A percentile compares a stretch with the other conserved stretches of the same genome.
These are phyloP conservation scores for Echinosophora koreensis DNA, from an alignment of 306 rosid genomes.

Conservation along the genomic window DNA sequence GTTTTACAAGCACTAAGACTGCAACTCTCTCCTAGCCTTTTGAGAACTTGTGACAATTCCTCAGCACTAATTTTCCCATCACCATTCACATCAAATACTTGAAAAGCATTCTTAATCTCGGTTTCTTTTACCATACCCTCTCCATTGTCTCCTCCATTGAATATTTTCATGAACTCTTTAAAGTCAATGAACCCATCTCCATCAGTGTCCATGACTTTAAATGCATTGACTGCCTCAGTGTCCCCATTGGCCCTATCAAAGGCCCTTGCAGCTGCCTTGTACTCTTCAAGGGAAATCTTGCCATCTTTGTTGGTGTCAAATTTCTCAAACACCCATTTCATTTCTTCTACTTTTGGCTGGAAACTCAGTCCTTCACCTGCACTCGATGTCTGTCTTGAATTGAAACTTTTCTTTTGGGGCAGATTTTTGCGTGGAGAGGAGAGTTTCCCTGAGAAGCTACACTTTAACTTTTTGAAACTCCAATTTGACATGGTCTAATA, in stretches of 20 bases:
- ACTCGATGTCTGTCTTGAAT: constrained; percentile 36
- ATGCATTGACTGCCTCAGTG: constrained; percentile 60
- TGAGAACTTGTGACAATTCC: constrained; percentile 68
- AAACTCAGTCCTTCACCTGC: constrained; percentile 28
- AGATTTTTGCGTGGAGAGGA: constrained; percentile 38
- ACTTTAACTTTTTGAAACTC: constrained; percentile 58
- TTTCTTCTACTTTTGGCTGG: constrained; percentile 63
- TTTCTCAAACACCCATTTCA: constrained; percentile 77
- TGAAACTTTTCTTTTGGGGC: constrained; percentile 47
- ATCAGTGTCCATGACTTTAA: constrained; percentile 65
- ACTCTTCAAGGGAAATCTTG: constrained; percentile 70
- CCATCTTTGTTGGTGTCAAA: constrained; percentile 80
- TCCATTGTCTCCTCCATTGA: constrained; percentile 53
- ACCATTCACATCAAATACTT: constrained; percentile 76
- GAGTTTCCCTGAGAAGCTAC: constrained; percentile 50
- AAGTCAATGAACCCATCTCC: constrained; percentile 78
- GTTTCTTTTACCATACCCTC: constrained; percentile 51
- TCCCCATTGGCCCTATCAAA: constrained; percentile 57
- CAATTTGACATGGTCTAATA: constrained; percentile 45
- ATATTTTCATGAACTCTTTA: constrained; percentile 71
- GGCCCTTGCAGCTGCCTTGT: constrained; percentile 62
- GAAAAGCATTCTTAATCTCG: constrained; percentile 70
- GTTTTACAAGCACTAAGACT: constrained; percentile 64
- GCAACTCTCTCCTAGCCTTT: constrained; percentile 67
- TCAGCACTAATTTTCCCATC: constrained; percentile 86